Evolutionary conservation across 2,329 filamentous ascomycete species (phyloP).

Genomic region (Cladosporium sp.): DNA sequence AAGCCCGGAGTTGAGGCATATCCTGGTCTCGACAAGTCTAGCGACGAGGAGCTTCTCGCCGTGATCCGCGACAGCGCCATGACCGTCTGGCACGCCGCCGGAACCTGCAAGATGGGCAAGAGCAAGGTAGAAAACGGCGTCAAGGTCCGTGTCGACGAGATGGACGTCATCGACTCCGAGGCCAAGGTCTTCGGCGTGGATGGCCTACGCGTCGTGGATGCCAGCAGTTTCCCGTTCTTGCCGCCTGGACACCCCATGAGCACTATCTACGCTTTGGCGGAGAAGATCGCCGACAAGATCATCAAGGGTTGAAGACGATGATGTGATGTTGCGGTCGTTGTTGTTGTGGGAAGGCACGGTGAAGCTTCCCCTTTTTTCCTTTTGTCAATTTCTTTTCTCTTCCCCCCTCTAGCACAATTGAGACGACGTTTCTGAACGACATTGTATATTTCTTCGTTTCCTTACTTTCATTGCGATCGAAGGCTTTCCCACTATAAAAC

Average conservation of each 20-base stretch:
- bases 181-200: conserved; percentile 29
- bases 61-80: conserved; percentile 10
- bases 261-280: conserved; percentile 25
- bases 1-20: conserved; percentile 29
- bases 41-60: conserved; percentile 23
- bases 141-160: conserved; percentile 21
- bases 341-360: neutral
- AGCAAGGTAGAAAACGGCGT: conserved; percentile 8
- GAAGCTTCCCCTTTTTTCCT: neutral
- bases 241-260: conserved; percentile 34
- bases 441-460: neutral
- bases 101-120: conserved; percentile 29
- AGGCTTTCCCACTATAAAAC: neutral
- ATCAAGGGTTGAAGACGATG: neutral
- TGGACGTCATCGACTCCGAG: conserved; percentile 29
- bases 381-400: neutral
- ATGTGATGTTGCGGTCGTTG: neutral
- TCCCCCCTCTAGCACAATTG: neutral
- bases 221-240: conserved; percentile 28
- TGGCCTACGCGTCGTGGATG: conserved; percentile 31
- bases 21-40: conserved; percentile 30
- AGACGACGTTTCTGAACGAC: neutral
- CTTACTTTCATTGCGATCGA: conserved; percentile 8
- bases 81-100: conserved; percentile 24
- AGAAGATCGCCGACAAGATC: conserved; percentile 19